A percentile compares a stretch with the other conserved stretches of the same genome.
phyloP scores from a whole-genome alignment of 164 flowering plant species.

The Aristolochia californica region DNA sequence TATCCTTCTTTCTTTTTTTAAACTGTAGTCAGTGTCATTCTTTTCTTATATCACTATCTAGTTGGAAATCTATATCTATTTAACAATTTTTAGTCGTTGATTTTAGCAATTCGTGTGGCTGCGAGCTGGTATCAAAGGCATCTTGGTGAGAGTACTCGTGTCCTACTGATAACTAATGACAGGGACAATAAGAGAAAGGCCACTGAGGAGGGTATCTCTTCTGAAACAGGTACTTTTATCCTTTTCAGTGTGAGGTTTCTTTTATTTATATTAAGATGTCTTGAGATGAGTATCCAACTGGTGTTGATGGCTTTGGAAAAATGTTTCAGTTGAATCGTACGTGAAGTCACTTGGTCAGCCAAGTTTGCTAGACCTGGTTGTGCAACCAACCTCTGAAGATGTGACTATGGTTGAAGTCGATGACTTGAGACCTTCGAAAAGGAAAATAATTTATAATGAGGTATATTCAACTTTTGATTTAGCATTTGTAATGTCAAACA shows the following conservation, averaged over 20 bases:
- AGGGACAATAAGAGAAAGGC: conserved; percentile 86
- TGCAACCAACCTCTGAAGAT: conserved; percentile 56
- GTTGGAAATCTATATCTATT: too few species aligned
- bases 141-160: conserved; percentile 49
- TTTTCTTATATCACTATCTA: too few species aligned
- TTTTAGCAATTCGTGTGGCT: conserved; percentile 92
- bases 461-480: conserved; percentile 19
- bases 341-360: conserved; percentile 77
- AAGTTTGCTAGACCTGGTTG: conserved; percentile 81
- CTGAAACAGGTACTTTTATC: conserved; percentile 64
- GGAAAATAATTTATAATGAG: conserved; percentile 70
- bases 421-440: conserved; percentile 86
- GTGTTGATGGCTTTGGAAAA: conserved; percentile 2
- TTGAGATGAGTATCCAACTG: not conserved
- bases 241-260: too few species aligned
- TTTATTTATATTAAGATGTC: too few species aligned
- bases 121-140: conserved; percentile 87
- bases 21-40: too few species aligned
- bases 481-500: too few species aligned
- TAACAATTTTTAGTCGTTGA: too few species aligned
- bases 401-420: conserved; percentile 67
- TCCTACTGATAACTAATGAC: conserved; percentile 85
- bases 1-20: too few species aligned
- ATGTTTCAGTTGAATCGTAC: conserved; percentile 79
- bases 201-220: conserved; percentile 71